Evolutionary conservation across 2,329 filamentous ascomycete species (phyloP), one percentile per base, ranked within the genome.

Genomic region (Sarocladium strictum): DNA sequence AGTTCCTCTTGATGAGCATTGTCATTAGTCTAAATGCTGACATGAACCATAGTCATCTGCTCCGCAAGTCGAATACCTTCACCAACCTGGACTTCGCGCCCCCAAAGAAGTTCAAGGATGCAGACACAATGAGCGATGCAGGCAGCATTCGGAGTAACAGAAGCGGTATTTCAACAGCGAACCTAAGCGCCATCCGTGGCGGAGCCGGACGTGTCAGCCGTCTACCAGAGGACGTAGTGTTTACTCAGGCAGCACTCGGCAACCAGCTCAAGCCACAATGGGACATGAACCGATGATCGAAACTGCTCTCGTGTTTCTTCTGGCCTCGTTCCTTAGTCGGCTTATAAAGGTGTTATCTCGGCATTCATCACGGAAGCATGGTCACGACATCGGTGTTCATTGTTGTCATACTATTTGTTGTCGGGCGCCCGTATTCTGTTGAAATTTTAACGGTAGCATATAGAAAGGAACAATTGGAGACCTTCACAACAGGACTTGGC

Each of bases 131-230:
- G 74, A 87, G 84, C 62, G 85, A 88, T 57, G 76, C 84, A 1
- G 85, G 85, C 55, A 86, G 83, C 64, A 85, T 87, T 61, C 64
- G 63, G 56, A 75, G 89, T 72, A 90, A 89, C 73, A 66, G 64
- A 15, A 74, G 89, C 70, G 90, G 88, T 52, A 85, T 96, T 62
- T 95, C 90, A 4, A 77, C 83, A 3, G 72, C 79, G 53, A 82
- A 91, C 65, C 73, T 83, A 53, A 76, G 84, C 57, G 87, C 89
- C 63, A 85, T 96, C 63, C 88, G 91, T 60, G 81, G 75, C 55
- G 92, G 92, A 60, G 91, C 90, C 45, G 93, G 95, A 64, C 88
- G 92, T 58, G 83, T 97, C 60, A 94, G 89, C 66, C 85, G 89
- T 51, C 80, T 97, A 57, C 91, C 92, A 0, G 85, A 84, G 56